Conservation (phyloP, 495 filamentous ascomycete species). For the Aspergillus carlsbadensis region DNA sequence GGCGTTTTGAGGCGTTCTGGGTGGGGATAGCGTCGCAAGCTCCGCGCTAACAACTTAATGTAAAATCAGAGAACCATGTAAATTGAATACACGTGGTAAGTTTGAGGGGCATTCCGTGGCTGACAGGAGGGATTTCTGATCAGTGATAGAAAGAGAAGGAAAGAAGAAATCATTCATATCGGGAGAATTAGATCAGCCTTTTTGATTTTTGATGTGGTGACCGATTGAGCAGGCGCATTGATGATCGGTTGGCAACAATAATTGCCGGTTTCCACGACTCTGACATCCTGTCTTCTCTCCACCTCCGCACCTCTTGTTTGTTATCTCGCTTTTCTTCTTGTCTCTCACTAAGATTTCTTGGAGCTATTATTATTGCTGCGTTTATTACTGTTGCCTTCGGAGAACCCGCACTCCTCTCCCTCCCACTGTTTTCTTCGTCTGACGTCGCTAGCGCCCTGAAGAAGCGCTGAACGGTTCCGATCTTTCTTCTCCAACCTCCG, state of each 20-base stretch:
- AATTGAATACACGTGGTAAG: too few species aligned
- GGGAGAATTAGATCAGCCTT: neutral
- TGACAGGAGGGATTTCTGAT: neutral
- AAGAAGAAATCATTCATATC: too few species aligned
- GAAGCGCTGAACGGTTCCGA: neutral
- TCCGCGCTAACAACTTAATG: neutral
- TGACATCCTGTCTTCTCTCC: neutral
- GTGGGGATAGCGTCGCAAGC: conserved; percentile 8
- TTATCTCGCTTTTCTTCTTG: neutral
- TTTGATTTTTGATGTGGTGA: neutral
- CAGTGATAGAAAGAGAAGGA: too few species aligned
- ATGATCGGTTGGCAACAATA: neutral
- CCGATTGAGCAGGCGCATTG: conserved; percentile 1
- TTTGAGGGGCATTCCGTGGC: neutral
- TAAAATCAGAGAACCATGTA: neutral
- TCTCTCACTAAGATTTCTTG: neutral
- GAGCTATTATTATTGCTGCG: neutral
- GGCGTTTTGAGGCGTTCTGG: neutral
- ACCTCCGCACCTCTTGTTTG: conserved; percentile 1
- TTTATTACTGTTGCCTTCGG: neutral
- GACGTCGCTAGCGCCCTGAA: conserved; percentile 10
- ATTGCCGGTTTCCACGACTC: neutral
- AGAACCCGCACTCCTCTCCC: neutral
- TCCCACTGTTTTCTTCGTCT: neutral
- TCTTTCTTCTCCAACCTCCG: neutral